Conservation (phyloP, 345 rosid genomes). For the Pelargonium nanum region DNA sequence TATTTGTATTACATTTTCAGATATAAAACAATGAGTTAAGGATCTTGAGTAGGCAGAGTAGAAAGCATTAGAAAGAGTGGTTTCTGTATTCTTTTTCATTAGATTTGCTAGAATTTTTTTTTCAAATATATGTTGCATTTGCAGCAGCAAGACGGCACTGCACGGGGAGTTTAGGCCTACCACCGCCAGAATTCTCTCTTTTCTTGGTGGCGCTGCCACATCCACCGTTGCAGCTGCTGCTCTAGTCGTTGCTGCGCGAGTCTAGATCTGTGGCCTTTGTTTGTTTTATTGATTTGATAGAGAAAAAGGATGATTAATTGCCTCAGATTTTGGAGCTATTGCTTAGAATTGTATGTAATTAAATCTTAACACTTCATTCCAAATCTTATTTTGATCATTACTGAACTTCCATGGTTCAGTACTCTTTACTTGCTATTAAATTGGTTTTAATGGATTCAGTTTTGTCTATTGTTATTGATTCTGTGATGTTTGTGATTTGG, state of each 20-base stretch:
- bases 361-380: background rate
- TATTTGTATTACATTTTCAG: no score
- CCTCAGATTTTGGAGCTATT: no score
- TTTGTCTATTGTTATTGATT: background rate
- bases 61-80: no score
- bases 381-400: background rate
- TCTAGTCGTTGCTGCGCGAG: background rate
- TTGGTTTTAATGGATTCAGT: slow-evolving; percentile 13
- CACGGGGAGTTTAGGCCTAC: background rate
- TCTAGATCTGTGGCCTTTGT: background rate
- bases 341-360: no score
- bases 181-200: background rate
- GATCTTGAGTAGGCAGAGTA: no score
- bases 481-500: no score
- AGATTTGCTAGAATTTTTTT: no score
- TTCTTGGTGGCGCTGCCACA: background rate
- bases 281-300: background rate
- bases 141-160: no score
- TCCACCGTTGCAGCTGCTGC: background rate
- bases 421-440: background rate
- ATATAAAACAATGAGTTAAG: no score
- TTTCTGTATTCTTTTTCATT: no score
- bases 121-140: no score
- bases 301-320: no score
- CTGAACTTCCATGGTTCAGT: background rate